Conservation (phyloP, 2,329 filamentous ascomycete genomes). For the Calonectria leucothoes region DNA sequence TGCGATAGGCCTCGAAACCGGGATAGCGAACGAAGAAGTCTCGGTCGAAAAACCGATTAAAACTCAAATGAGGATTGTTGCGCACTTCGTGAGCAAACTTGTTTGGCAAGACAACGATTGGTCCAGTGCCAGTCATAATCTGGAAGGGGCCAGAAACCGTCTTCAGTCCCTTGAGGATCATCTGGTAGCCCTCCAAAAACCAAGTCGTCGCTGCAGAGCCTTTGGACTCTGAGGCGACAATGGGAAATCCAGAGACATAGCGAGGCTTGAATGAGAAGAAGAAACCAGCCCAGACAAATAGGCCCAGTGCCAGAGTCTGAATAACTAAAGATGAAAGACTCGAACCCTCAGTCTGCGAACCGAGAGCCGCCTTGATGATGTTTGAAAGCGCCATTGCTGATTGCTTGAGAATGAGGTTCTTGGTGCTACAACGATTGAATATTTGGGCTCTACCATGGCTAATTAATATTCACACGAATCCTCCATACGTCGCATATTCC, state of each 20-base stretch:
- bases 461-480: neutral
- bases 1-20: conserved; percentile 15
- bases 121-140: conserved; percentile 1
- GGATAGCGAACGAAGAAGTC: conserved; percentile 18
- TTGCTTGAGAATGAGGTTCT: neutral
- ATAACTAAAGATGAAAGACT: neutral
- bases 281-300: neutral
- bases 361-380: neutral
- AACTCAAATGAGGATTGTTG: conserved; percentile 16
- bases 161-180: neutral
- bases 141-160: neutral
- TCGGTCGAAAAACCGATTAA: conserved; percentile 15
- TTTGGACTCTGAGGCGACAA: neutral
- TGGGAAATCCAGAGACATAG: neutral
- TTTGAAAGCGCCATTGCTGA: neutral
- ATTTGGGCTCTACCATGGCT: neutral
- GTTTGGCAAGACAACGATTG: neutral
- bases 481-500: neutral
- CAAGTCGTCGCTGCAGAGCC: neutral
- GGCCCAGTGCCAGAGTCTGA: neutral
- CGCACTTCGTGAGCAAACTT: neutral
- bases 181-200: conserved; percentile 3
- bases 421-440: neutral
- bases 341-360: neutral
- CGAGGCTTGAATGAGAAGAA: neutral